These are phyloP conservation scores for Ilyonectria sp. DNA, from an alignment of 2,329 filamentous ascomycete genomes.

Conservation along the genomic window DNA sequence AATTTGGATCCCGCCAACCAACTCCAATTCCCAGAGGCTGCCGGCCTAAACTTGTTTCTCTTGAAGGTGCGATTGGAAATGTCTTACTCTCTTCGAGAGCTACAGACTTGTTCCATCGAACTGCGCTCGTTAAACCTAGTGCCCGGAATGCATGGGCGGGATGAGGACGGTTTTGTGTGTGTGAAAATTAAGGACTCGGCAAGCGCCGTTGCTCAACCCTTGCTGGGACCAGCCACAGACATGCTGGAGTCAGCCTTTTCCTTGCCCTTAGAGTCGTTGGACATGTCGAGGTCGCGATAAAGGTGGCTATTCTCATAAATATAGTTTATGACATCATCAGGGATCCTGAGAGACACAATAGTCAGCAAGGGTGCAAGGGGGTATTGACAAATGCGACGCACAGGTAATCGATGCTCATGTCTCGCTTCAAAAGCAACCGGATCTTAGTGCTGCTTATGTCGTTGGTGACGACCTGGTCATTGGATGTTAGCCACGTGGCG, in stretches of 20 bases:
- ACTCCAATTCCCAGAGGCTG: slow-evolving; percentile 4
- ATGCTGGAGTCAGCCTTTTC: slow-evolving; percentile 34
- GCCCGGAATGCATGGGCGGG: slow-evolving; percentile 3
- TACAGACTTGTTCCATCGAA: slow-evolving; percentile 4
- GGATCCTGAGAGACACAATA: slow-evolving; percentile 57
- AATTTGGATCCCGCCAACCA: neutral
- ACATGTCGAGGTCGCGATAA: slow-evolving; percentile 67
- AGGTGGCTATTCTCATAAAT: slow-evolving; percentile 76
- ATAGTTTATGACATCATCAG: slow-evolving; percentile 81
- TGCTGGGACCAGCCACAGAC: slow-evolving; percentile 44
- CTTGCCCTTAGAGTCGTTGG: slow-evolving; percentile 46
- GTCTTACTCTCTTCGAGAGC: neutral
- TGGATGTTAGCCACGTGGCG: slow-evolving; percentile 51
- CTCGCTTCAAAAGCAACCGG: slow-evolving; percentile 81
- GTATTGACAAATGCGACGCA: slow-evolving; percentile 35
- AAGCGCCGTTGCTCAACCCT: slow-evolving; percentile 43
- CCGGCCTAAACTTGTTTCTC: neutral
- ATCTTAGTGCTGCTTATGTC: slow-evolving; percentile 89
- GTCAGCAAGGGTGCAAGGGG: slow-evolving; percentile 1
- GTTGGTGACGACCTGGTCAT: slow-evolving; percentile 78
- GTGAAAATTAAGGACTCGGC: slow-evolving; percentile 7
- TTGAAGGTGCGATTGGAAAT: neutral
- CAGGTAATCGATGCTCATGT: slow-evolving; percentile 85
- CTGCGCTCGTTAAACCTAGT: slow-evolving; percentile 13
- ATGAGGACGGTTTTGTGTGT: slow-evolving; percentile 6